A percentile compares a stretch with the other conserved stretches of the same genome.
Conservation (phyloP, 306 rosid species). For the Lablab purpureus region DNA sequence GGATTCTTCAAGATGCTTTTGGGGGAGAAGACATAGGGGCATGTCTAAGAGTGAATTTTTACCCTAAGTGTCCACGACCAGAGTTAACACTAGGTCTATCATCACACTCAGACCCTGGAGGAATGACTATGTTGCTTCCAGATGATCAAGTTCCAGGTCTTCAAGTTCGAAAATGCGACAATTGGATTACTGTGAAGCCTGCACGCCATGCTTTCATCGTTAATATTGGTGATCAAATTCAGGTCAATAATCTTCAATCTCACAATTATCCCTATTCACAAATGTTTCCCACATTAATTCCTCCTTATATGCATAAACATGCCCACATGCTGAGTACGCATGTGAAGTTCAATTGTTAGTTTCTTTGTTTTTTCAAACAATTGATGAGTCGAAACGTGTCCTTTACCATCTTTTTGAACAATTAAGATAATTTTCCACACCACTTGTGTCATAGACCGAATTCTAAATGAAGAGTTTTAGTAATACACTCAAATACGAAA, state of each 20-base stretch:
- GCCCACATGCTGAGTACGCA: slow-evolving; percentile 59
- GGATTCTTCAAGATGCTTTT: slow-evolving; percentile 62
- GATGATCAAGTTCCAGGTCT: slow-evolving; percentile 80
- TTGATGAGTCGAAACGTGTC: neutral
- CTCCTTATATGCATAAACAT: neutral
- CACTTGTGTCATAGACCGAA: neutral
- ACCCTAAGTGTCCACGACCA: slow-evolving; percentile 87
- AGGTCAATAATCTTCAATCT: slow-evolving; percentile 50
- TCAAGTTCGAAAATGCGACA: slow-evolving; percentile 65
- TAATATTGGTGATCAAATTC: slow-evolving; percentile 94
- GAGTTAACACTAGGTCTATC: slow-evolving; percentile 82
- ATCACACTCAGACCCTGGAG: slow-evolving; percentile 96
- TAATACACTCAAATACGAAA: neutral
- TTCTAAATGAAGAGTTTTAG: no score
- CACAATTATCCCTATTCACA: neutral
- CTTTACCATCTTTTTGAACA: neutral
- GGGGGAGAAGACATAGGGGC: slow-evolving; percentile 89
- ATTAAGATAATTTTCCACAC: neutral
- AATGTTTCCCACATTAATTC: slow-evolving; percentile 30
- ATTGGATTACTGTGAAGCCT: slow-evolving; percentile 90
- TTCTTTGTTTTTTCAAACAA: neutral
- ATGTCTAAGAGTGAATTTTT: slow-evolving; percentile 80
- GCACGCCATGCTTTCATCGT: slow-evolving; percentile 81
- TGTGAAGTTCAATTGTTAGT: neutral
- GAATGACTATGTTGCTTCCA: slow-evolving; percentile 78